Evolutionary conservation across 495 filamentous ascomycete species (phyloP).

Genomic region (Friedmanniomyces endolithicus): DNA sequence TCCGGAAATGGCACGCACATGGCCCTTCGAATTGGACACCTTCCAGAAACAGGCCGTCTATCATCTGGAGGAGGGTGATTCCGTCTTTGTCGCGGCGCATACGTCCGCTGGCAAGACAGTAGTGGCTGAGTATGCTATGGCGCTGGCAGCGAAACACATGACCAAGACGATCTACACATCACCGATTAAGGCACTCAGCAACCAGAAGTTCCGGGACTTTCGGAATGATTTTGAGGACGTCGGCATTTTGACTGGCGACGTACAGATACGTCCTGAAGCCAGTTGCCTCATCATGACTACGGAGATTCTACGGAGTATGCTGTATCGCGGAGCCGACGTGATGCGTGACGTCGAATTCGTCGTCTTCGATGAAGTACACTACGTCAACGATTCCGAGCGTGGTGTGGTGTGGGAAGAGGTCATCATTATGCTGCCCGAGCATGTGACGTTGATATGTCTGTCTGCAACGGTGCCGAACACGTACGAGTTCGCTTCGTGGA

Average conservation of each 20-base stretch:
- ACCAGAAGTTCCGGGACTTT: slow-evolving; percentile 97
- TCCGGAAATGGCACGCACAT: slow-evolving; percentile 88
- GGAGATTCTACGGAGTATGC: slow-evolving; percentile 94
- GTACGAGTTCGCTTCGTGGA: slow-evolving; percentile 95
- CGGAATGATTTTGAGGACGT: slow-evolving; percentile 81
- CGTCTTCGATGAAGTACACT: slow-evolving; percentile 98
- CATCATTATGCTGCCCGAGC: slow-evolving; percentile 97
- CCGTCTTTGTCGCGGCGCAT: slow-evolving; percentile 97
- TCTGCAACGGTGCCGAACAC: slow-evolving; percentile 97
- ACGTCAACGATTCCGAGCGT: slow-evolving; percentile 94
- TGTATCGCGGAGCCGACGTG: slow-evolving; percentile 90
- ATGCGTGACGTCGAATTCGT: slow-evolving; percentile 98
- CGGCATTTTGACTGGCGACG: slow-evolving; percentile 91
- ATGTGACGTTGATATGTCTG: slow-evolving; percentile 86
- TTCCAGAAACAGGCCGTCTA: slow-evolving; percentile 99
- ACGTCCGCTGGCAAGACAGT: slow-evolving; percentile 98
- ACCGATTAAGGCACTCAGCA: slow-evolving; percentile 95
- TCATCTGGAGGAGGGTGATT: slow-evolving; percentile 91
- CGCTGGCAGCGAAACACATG: slow-evolving; percentile 91
- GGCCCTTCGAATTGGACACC: slow-evolving; percentile 93
- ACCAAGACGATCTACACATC: slow-evolving; percentile 99
- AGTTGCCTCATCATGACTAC: slow-evolving; percentile 99
- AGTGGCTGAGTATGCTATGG: slow-evolving; percentile 95
- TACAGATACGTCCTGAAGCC: slow-evolving; percentile 95
- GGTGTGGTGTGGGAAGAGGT: slow-evolving; percentile 99